Percentiles rank a stretch among this genome's conserved stretches.
Conservation (phyloP, 176 grass and related monocot genomes). For the Aechmea fasciata region DNA sequence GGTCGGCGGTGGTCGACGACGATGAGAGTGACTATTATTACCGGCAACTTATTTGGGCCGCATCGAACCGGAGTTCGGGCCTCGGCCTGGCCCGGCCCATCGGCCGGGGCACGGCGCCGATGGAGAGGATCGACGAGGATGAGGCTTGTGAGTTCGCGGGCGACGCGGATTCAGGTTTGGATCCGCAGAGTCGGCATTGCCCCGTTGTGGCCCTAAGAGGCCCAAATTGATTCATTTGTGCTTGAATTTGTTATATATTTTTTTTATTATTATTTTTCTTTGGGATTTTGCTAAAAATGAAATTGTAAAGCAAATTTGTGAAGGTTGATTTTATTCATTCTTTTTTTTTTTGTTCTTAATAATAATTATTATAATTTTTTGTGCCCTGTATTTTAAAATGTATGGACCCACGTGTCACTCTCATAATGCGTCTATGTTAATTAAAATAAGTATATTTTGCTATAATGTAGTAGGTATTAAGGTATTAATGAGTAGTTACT, state of each 20-base stretch:
- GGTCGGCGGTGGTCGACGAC: neutral
- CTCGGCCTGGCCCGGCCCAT: neutral
- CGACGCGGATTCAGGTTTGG: conserved; percentile 8
- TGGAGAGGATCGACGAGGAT: conserved; percentile 51
- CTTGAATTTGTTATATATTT: neutral
- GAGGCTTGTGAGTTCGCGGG: conserved; percentile 36
- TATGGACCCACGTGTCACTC: no score
- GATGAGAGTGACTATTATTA: conserved; percentile 14
- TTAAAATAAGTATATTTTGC: no score
- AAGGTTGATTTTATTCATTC: no score
- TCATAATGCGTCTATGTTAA: no score
- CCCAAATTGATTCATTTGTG: neutral
- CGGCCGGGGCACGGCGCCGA: conserved; percentile 31
- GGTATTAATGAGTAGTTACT: no score
- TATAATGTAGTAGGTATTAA: no score
- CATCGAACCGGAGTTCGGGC: conserved; percentile 3
- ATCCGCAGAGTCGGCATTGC: conserved; percentile 38
- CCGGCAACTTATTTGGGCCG: conserved; percentile 32
- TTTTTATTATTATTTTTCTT: neutral
- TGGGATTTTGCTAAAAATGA: neutral
- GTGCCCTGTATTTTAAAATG: no score
- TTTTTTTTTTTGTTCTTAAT: no score
- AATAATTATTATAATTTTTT: no score
- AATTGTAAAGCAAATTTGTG: no score
- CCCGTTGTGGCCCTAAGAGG: conserved; percentile 12